Percentiles rank a stretch among this genome's conserved stretches.
Conservation (phyloP, 1,139 yeast species). For the Neolecta irregularis region DNA sequence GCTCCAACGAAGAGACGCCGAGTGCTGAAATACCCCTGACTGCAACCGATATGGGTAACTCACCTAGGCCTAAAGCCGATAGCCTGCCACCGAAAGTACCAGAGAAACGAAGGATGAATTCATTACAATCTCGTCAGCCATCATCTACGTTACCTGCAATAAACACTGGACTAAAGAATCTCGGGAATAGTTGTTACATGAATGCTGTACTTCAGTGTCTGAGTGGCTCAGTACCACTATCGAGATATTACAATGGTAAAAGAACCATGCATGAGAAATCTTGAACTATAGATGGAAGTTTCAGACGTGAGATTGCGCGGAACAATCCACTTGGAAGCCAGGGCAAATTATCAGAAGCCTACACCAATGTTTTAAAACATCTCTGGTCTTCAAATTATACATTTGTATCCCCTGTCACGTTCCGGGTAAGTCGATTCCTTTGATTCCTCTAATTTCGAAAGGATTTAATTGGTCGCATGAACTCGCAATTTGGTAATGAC, state of each 20-base stretch:
- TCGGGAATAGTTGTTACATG: constrained; percentile 90
- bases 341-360: constrained; percentile 63
- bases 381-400: constrained; percentile 40
- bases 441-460: constrained; percentile 32
- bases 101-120: no score
- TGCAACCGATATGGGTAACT: no score
- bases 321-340: constrained; percentile 67
- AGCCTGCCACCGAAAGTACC: no score
- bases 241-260: constrained; percentile 22
- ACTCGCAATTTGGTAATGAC: constrained; percentile 54
- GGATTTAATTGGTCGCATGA: constrained; percentile 47
- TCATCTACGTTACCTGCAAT: no score
- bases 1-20: no score
- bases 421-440: constrained; percentile 8
- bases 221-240: constrained; percentile 35
- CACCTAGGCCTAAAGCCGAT: no score
- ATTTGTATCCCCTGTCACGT: constrained; percentile 35
- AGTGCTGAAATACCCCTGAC: no score
- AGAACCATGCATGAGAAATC: constrained; percentile 4
- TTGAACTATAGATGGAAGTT: constrained; percentile 36
- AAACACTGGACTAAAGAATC: constrained; percentile 52
- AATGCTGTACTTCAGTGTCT: constrained; percentile 82
- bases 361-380: constrained; percentile 47
- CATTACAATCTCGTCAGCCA: no score
- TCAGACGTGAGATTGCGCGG: constrained; percentile 56